Evolutionary conservation across 345 rosid species (phyloP), one percentile per base, ranked within the genome.

Genomic region (Hevea brasiliensis): DNA sequence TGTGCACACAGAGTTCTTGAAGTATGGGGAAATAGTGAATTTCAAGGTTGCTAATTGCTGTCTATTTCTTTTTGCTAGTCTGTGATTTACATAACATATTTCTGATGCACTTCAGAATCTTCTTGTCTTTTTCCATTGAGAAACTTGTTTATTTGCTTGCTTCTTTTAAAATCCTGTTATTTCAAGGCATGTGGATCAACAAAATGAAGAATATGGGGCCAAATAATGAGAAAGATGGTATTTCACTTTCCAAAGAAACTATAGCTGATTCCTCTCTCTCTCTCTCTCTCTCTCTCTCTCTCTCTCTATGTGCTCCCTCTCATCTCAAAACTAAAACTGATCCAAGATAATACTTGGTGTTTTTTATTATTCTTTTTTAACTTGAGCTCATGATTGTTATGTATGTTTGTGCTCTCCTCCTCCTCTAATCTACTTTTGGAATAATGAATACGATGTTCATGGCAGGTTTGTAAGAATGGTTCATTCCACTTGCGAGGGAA

Each of bases 1-100:
- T 81, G 98, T 92, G 63, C 99, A 92, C 81, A 90, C 99, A 29
- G 99, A 95, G 85, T 92, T 95, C 80, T 83, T 86, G 84, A 95
- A 92, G 84, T 95, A 79, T 79, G 99, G 99, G 65, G 98, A 92
- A 81, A 87, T 92, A 79, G 84, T 95, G 48, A 95, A 95, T 83
- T 95, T 95, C 81, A 95, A 95, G 98, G 98, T 94, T 57, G 81
- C 65, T 74, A n/a, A 50, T 51, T 79, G 40, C 56, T 29, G 40
- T 77, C 37, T 63, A n/a, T 12, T 76, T 61, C 26, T 37, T 44
- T 50, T 40, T 65, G 7, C 17, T 24, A 24, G 24, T n/a, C 53
- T 20, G 29, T 68, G 24, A 54, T 48, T 40, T 6, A 4, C 40
- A 37, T 18, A 40, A 27, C 40, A 48, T 71, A 21, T 13, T 45